phyloP scores from a whole-genome alignment of 78 protist genomes.

The Isochrysis galbana region DNA sequence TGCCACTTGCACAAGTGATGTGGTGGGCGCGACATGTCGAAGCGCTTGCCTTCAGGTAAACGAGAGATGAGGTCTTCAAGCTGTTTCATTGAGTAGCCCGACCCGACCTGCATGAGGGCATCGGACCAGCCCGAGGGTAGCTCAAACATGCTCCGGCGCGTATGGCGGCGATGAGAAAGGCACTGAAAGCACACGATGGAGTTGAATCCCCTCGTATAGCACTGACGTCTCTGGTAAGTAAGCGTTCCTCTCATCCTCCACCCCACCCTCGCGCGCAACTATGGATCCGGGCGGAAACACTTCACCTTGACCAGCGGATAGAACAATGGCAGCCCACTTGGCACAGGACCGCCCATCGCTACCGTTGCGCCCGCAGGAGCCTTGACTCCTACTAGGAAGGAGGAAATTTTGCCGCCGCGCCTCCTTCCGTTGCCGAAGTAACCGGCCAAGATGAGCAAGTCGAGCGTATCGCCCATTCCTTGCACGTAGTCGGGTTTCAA shows the following conservation, averaged over 20 bases:
- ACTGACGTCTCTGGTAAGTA: no score
- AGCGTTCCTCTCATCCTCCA: no score
- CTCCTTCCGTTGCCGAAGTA: neutral
- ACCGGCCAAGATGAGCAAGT: neutral
- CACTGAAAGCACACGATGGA: no score
- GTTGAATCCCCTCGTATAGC: no score
- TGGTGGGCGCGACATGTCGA: neutral
- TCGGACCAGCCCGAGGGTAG: no score
- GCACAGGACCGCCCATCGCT: neutral
- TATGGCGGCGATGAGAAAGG: no score
- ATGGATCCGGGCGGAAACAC: no score
- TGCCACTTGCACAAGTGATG: neutral
- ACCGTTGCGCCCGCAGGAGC: neutral
- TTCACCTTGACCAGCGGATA: neutral
- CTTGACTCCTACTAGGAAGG: neutral
- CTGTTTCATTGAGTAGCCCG: neutral
- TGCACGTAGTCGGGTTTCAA: conserved; percentile 5
- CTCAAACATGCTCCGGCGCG: no score
- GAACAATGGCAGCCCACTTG: neutral
- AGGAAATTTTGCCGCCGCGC: neutral
- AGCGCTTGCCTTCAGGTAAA: neutral
- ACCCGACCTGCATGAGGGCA: no score
- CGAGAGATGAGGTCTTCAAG: neutral
- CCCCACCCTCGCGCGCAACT: no score
- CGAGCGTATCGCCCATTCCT: neutral